Percentiles rank a stretch among this genome's conserved stretches.
Evolutionary conservation across 2,329 filamentous ascomycete genomes (phyloP).

Genomic region (Zasmidium cellare): DNA sequence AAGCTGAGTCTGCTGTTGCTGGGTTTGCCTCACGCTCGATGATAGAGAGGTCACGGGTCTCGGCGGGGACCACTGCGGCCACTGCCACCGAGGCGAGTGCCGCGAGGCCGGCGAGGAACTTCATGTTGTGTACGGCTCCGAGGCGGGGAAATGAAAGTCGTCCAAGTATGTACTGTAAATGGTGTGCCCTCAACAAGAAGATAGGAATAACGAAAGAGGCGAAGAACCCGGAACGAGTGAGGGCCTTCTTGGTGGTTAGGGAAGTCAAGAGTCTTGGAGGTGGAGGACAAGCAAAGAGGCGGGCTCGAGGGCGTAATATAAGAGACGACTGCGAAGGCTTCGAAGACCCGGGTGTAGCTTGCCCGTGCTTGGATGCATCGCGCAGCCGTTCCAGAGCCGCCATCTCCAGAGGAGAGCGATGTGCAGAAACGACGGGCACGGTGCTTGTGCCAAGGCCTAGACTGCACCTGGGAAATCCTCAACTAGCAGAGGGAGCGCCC

Average conservation of each 20-base stretch:
- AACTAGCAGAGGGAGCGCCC: too few species aligned
- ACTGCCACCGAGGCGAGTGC: slow-evolving; percentile 6
- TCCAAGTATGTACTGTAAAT: neutral
- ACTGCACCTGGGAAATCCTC: neutral
- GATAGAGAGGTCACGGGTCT: slow-evolving; percentile 32
- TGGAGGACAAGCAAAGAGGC: neutral
- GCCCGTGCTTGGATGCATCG: neutral
- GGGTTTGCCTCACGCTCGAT: slow-evolving; percentile 8
- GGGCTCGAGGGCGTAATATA: neutral
- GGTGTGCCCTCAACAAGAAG: neutral
- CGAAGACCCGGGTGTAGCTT: neutral
- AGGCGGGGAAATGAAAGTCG: neutral
- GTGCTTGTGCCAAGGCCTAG: neutral
- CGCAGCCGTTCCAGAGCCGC: neutral
- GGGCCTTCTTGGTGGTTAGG: neutral
- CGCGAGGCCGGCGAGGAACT: slow-evolving; percentile 6
- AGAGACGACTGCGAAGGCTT: neutral
- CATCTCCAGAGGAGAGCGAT: neutral
- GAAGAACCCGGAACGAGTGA: slow-evolving; percentile 2
- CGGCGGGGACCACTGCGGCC: slow-evolving; percentile 10
- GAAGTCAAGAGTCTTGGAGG: slow-evolving; percentile 3
- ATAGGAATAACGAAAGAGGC: neutral
- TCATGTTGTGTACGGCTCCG: slow-evolving; percentile 10
- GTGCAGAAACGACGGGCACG: neutral
- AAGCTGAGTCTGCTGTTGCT: slow-evolving; percentile 24